phyloP scores from a whole-genome alignment of 371 early-diverging fungal species.

The Mucor lusitanicus region DNA sequence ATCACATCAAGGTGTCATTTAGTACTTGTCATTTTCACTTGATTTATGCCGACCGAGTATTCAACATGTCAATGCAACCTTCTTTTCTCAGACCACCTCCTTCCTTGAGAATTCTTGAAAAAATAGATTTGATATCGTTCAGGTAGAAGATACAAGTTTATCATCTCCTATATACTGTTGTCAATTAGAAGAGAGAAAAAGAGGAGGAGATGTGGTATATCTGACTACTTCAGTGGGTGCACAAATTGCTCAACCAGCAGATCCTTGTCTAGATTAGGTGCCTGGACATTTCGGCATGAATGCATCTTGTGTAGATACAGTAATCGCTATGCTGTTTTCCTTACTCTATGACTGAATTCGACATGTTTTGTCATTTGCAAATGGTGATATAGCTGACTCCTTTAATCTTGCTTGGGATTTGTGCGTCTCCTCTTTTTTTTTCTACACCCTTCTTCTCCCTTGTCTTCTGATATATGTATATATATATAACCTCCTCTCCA shows the following conservation, averaged over 20 bases:
- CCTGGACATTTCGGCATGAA: background rate
- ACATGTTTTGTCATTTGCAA: background rate
- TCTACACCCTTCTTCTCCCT: background rate
- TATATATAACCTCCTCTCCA: background rate
- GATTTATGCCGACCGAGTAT: background rate
- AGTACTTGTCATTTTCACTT: background rate
- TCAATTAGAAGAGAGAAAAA: background rate
- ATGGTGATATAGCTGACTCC: background rate
- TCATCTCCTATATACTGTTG: background rate
- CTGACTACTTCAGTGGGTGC: background rate
- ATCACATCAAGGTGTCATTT: background rate
- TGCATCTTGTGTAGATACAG: background rate
- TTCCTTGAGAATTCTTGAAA: background rate
- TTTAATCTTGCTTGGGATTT: background rate
- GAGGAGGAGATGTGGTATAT: background rate
- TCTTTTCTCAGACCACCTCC: background rate
- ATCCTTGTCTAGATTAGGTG: background rate
- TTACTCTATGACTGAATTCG: background rate
- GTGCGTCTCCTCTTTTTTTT: background rate
- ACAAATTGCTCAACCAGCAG: background rate
- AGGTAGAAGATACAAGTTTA: background rate
- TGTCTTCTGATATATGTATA: background rate
- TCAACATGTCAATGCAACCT: background rate
- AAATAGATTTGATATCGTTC: background rate
- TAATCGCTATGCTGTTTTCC: background rate